Conservation (phyloP, 2,329 filamentous ascomycete species). For the Calonectria crousiana region DNA sequence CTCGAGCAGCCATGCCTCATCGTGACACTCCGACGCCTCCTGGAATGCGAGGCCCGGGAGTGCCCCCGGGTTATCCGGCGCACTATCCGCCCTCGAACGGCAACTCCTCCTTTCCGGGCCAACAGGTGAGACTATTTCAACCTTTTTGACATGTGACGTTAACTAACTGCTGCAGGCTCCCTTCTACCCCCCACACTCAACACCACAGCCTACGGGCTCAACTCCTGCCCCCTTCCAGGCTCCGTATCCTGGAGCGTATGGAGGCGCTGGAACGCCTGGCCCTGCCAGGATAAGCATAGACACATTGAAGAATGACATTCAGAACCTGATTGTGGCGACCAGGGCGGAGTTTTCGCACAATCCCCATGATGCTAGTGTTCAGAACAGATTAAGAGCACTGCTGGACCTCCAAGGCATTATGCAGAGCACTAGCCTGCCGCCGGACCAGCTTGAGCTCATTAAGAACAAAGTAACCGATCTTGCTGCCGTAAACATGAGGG, state of each 20-base stretch:
- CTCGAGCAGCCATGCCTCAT: slow-evolving; percentile 69
- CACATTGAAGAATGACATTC: slow-evolving; percentile 85
- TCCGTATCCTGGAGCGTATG: slow-evolving; percentile 55
- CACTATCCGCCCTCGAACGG: slow-evolving; percentile 48
- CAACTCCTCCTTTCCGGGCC: slow-evolving; percentile 43
- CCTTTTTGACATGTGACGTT: not conserved
- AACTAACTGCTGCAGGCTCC: slow-evolving; percentile 32
- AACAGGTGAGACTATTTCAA: slow-evolving; percentile 43
- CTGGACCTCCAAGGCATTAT: slow-evolving; percentile 83
- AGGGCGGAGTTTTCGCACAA: slow-evolving; percentile 81
- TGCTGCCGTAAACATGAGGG: slow-evolving; percentile 71
- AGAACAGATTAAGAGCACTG: slow-evolving; percentile 85
- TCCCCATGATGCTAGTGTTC: slow-evolving; percentile 80
- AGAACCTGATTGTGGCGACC: slow-evolving; percentile 79
- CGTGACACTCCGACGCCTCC: slow-evolving; percentile 83
- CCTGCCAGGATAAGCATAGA: slow-evolving; percentile 72
- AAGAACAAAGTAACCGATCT: slow-evolving; percentile 87
- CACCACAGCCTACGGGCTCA: slow-evolving; percentile 52
- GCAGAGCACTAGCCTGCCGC: slow-evolving; percentile 80
- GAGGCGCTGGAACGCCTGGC: slow-evolving; percentile 43
- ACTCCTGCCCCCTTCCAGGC: slow-evolving; percentile 56
- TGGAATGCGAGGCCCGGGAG: slow-evolving; percentile 50
- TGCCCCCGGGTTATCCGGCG: slow-evolving; percentile 40
- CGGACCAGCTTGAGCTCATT: slow-evolving; percentile 86
- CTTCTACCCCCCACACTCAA: slow-evolving; percentile 54